Conservation (phyloP, 805 yeast genomes). For the Pichia heedii region DNA sequence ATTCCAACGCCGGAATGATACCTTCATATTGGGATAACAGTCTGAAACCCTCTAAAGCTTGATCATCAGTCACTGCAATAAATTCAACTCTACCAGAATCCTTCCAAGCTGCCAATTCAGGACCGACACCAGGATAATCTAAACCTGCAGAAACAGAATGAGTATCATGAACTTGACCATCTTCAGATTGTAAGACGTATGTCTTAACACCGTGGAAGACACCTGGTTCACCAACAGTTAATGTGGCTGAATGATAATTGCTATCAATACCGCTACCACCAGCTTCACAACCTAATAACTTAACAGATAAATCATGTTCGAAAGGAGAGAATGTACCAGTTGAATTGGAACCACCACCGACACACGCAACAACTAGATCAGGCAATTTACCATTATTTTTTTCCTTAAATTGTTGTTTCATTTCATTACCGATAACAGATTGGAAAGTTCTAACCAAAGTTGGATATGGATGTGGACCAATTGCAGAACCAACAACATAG, state of each 20-base stretch:
- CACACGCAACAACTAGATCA: slow-evolving; percentile 94
- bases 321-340: slow-evolving; percentile 95
- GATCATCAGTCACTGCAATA: slow-evolving; percentile 89
- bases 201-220: slow-evolving; percentile 98
- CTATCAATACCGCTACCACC: slow-evolving; percentile 97
- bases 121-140: slow-evolving; percentile 99
- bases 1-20: slow-evolving; percentile 96
- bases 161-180: slow-evolving; percentile 96
- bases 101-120: slow-evolving; percentile 94
- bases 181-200: slow-evolving; percentile 79
- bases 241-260: slow-evolving; percentile 84
- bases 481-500: slow-evolving; percentile 95
- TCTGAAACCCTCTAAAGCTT: slow-evolving; percentile 87
- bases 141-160: slow-evolving; percentile 98
- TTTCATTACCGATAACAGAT: slow-evolving; percentile 91
- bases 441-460: slow-evolving; percentile 97
- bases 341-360: slow-evolving; percentile 98
- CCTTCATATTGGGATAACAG: slow-evolving; percentile 90
- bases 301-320: slow-evolving; percentile 69
- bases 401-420: slow-evolving; percentile 79
- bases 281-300: slow-evolving; percentile 91
- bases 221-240: slow-evolving; percentile 93
- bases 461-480: slow-evolving; percentile 99
- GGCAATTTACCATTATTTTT: slow-evolving; percentile 79
- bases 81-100: slow-evolving; percentile 87